Base-by-base conservation (phyloP, 345 rosid genomes). In the Citrus glauca region DNA sequence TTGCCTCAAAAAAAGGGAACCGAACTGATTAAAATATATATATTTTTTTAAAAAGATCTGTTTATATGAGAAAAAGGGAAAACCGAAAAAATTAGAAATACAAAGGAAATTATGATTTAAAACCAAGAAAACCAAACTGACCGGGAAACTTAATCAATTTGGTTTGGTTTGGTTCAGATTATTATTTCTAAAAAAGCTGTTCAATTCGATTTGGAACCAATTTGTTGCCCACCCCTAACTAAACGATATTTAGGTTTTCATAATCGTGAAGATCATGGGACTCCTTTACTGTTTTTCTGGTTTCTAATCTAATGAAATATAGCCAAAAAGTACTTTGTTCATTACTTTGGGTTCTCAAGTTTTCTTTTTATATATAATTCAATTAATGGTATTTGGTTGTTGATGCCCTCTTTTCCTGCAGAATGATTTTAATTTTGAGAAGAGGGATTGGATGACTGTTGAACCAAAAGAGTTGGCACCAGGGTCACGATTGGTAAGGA, bases 361-460 rank as follows among this genome's bases (percentile, higher is more conserved):
- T 37, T 27, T 28, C 69, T 62, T 3, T 30, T 28, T 1, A 7
- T 33, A 64, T 64, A 64, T 64, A 63, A 22, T n/a, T 66, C 37
- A 48, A 50, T 40, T 48, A 35, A 16, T 40, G 37, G 20, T 53
- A 3, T 69, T 33, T 75, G 27, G 48, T 69, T 65, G 32, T 79
- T 69, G 75, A 37, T 48, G 16, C 60, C 33, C 57, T 66, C 69
- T 30, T 57, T 69, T 66, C 22, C 85, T 65, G 77, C 86, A 95
- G 98, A 92, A 89, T 68, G 85, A 78, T 80, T 91, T 96, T 80
- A 82, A 85, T 82, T 93, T 90, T 80, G 97, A 94, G 90, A 83
- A 32, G 83, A 91, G 88, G 78, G 97, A 94, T 87, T 96, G 98
- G 99, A 81, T 94, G 90, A 88, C 85, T 38, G 93, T 94, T 71